These are phyloP conservation scores for Echites panduratus DNA, from an alignment of 257 asterid species.

Conservation along the genomic window DNA sequence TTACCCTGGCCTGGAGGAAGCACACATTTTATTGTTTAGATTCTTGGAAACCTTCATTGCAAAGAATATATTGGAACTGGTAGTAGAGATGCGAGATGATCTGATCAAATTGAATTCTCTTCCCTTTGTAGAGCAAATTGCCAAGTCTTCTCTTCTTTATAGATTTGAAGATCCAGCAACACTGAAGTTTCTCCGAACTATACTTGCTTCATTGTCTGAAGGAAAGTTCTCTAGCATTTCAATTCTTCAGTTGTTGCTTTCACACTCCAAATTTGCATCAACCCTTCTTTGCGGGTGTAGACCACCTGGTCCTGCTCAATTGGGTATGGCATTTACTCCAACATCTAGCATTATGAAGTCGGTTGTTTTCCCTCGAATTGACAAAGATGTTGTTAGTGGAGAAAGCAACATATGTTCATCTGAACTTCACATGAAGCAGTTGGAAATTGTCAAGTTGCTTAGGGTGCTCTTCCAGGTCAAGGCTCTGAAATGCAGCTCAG, in stretches of 20 bases:
- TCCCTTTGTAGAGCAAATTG: slow-evolving; percentile 59
- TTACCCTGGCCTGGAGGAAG: slow-evolving; percentile 31
- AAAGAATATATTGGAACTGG: slow-evolving; percentile 48
- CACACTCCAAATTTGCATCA: slow-evolving; percentile 63
- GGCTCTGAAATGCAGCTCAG: slow-evolving; percentile 35
- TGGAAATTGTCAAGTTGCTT: slow-evolving; percentile 77
- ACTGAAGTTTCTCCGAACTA: slow-evolving; percentile 51
- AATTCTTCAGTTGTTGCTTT: slow-evolving; percentile 61
- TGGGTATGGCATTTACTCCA: slow-evolving; percentile 60
- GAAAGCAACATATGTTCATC: slow-evolving; percentile 25
- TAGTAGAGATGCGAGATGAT: slow-evolving; percentile 39
- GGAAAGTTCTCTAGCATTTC: slow-evolving; percentile 63
- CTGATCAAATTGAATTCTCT: slow-evolving; percentile 56
- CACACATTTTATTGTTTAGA: slow-evolving; percentile 37
- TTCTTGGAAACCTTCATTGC: slow-evolving; percentile 59
- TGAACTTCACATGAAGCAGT: slow-evolving; percentile 30
- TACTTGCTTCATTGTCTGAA: slow-evolving; percentile 45
- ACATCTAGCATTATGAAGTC: slow-evolving; percentile 60
- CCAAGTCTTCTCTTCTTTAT: slow-evolving; percentile 53
- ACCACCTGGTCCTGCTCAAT: slow-evolving; percentile 40
- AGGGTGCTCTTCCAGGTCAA: slow-evolving; percentile 53
- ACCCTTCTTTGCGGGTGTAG: slow-evolving; percentile 37
- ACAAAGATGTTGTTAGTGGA: slow-evolving; percentile 25
- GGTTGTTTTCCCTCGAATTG: slow-evolving; percentile 24
- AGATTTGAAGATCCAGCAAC: slow-evolving; percentile 76